Base-by-base conservation (phyloP, 331 rosid genomes). In the Malus hybrid region DNA sequence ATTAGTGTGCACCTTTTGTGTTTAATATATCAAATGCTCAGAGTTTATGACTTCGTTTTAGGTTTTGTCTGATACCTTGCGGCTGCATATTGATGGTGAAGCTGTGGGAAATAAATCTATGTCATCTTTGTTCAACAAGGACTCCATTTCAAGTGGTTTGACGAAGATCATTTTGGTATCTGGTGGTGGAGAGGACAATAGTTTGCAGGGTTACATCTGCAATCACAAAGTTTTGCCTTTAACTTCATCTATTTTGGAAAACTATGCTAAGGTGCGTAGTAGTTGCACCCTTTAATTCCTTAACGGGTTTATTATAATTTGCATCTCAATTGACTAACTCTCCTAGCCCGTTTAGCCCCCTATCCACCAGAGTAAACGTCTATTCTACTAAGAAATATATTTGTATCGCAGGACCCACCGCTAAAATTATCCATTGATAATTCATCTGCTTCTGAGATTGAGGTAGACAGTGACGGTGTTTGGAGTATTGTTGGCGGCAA, bases 401-500 rank as follows among this genome's bases (percentile, higher is more conserved):
- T 76, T 33, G 36, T 81, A 33, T 86, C 53, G 70, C 90, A 94
- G 99, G 90, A 92, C 82, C 88, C 82, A 61, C 97, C 99, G 69
- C 61, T 88, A 53, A 87, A 87, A 82, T 84, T 94, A 87, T 86
- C 91, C 62, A 82, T 94, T 29, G 99, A 92, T 86, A 90, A 86
- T 79, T 86, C 89, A 63, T 90, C 96, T 44, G 75, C 88, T 70
- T 81, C 87, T 78, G 99, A 90, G 80, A 88, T 92, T 77, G 97
- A 90, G 84, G 96, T 84, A 78, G 91, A 85, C 71, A 77, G 78
- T 70, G 96, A 87, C 68, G 99, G 97, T 63, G 65, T 89, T 82
- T 94, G 99, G 97, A 84, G 91, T 82, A 87, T 94, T 77, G 92
- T 94, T 77, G 99, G 97, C 71, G 97, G 99, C 79, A 91, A 94